These are phyloP conservation scores for Dentipellis sp. DNA, from an alignment of 768 basidiomycete genomes.

Conservation along the genomic window DNA sequence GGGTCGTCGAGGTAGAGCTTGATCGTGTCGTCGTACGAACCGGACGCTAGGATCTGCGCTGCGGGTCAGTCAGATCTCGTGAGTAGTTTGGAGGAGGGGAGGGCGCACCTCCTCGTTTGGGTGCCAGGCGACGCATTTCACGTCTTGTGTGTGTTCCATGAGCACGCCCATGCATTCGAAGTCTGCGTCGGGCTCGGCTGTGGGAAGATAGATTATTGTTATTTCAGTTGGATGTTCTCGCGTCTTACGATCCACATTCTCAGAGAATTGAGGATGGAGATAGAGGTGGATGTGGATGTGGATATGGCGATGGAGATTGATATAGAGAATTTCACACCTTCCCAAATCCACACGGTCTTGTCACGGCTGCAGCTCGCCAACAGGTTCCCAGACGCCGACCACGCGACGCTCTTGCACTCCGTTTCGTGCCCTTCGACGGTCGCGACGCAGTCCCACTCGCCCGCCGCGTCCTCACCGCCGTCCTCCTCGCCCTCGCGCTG, in stretches of 20 bases:
- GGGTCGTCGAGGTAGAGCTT: conserved; percentile 92
- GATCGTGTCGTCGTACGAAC: conserved; percentile 94
- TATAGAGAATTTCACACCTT: conserved; percentile 44
- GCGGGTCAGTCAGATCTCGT: conserved; percentile 12
- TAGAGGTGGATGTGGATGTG: no score
- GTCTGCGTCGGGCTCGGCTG: conserved; percentile 85
- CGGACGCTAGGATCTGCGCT: conserved; percentile 85
- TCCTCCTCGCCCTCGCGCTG: conserved; percentile 51
- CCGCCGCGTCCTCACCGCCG: conserved; percentile 15
- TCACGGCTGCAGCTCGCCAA: conserved; percentile 94
- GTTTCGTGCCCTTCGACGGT: conserved; percentile 92
- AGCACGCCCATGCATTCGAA: conserved; percentile 92
- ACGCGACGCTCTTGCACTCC: conserved; percentile 69
- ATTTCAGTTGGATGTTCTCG: no score
- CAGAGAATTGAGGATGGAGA: no score
- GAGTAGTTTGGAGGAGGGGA: no score
- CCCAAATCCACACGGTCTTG: conserved; percentile 99
- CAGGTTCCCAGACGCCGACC: conserved; percentile 34
- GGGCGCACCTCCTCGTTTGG: conserved; percentile 79
- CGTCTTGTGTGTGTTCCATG: conserved; percentile 96
- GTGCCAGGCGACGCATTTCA: conserved; percentile 94
- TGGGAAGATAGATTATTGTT: neutral
- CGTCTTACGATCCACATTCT: no score
- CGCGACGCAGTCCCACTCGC: conserved; percentile 83
- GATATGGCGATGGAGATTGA: neutral